Evolutionary conservation across 2,329 filamentous ascomycete species (phyloP).

Genomic region (Trichoderma harzianum): DNA sequence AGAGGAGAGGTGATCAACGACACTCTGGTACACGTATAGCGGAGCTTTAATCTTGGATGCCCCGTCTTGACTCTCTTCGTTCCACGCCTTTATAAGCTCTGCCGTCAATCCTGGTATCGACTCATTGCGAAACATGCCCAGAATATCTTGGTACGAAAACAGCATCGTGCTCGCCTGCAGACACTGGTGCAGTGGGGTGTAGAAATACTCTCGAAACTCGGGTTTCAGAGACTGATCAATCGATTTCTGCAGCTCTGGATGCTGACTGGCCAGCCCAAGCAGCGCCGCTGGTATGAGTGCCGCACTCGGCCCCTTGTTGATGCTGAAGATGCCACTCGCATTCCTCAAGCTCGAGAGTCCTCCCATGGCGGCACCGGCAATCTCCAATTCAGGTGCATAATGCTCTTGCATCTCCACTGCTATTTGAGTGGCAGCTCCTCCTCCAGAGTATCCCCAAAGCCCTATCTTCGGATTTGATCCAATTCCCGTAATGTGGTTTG

Average conservation of each 20-base stretch:
- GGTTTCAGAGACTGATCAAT: conserved; percentile 23
- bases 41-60: conserved; percentile 45
- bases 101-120: conserved; percentile 25
- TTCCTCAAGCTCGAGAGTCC: conserved; percentile 20
- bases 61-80: conserved; percentile 27
- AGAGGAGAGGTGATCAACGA: conserved; percentile 42
- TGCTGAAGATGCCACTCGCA: conserved; percentile 3
- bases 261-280: conserved; percentile 23
- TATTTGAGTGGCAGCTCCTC: conserved; percentile 11
- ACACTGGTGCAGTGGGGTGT: conserved; percentile 26
- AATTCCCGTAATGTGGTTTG: conserved; percentile 29
- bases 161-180: conserved; percentile 22
- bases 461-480: conserved; percentile 32
- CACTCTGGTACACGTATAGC: conserved; percentile 48
- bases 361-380: conserved; percentile 26
- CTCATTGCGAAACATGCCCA: conserved; percentile 39
- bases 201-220: conserved; percentile 27
- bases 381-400: conserved; percentile 28
- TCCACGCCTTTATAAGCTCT: conserved; percentile 24
- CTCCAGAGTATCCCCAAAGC: conserved; percentile 41
- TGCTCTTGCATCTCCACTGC: conserved; percentile 14
- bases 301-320: conserved; percentile 21
- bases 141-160: conserved; percentile 36
- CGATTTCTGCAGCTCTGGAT: conserved; percentile 16
- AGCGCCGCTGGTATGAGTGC: conserved; percentile 26